Base-by-base conservation (phyloP, 768 basidiomycete species). In the Chlorophyllum brunneum region DNA sequence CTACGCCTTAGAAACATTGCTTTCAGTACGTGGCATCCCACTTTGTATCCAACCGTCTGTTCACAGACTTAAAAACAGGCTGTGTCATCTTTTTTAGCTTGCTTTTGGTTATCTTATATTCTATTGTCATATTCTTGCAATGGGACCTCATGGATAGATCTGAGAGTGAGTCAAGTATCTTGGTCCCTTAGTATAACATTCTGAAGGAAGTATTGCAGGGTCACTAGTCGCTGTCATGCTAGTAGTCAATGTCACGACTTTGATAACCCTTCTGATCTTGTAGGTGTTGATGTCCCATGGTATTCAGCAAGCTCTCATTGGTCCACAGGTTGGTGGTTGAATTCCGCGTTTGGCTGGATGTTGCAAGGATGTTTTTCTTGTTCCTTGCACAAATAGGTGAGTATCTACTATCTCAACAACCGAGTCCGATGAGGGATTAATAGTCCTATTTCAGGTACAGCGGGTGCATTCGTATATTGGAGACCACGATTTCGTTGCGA, bases 311-410 rank as follows among this genome's bases (percentile, higher is more conserved):
- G 18, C 18, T 29, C n/a, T 42, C 27, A 38, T n/a, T 42, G 24
- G 20, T 31, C 9, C 16, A 11, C 29, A 67, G 62, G 39, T 54
- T 66, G 27, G 27, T 59, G 22, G 56, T 58, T 48, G 54, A 63
- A 29, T 66, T 68, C 52, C 58, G 63, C 39, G 53, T 61, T 13
- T 68, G 67, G 67, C 63, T 68, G 34, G 67, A 68, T 47, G 62
- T 57, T 27, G 65, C 67, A 37, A 62, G 67, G 10, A 56, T 60
- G 39, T 44, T 61, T 26, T 58, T 65, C 39, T 49, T 64, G 26
- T 54, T 65, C 27, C 23, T 59, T n/a, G 38, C 56, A 5, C 67
- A 68, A 40, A 52, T 59, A 11, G 65, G 56, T 52, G 39, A 5
- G 30, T 18, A 22, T 29, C 18, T 2, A 11, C 5, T 38, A 18